Percentiles rank a stretch among this genome's conserved stretches.
Conservation (phyloP, 352 stramenopile species). For the Phytophthora colocasiae region DNA sequence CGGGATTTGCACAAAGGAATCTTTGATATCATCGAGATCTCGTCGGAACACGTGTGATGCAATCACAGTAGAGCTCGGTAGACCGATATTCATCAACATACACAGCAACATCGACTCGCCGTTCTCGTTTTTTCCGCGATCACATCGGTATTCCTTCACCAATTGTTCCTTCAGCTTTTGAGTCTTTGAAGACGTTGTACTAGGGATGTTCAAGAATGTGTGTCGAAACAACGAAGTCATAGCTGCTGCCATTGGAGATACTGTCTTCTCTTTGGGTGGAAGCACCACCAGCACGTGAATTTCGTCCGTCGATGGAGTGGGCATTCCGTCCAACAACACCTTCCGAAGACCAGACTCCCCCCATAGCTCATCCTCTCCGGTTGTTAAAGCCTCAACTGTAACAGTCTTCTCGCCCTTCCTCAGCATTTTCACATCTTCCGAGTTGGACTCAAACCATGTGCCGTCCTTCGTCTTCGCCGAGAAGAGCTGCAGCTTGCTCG, state of each 20-base stretch:
- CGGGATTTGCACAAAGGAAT: slow-evolving; percentile 12
- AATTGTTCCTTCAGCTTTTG: slow-evolving; percentile 17
- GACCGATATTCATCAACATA: slow-evolving; percentile 20
- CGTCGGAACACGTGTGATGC: slow-evolving; percentile 23
- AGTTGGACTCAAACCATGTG: too few relatives aligned
- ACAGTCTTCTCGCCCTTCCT: too few relatives aligned
- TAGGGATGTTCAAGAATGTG: slow-evolving; percentile 13
- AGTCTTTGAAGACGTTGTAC: slow-evolving; percentile 22
- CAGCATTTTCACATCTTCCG: too few relatives aligned
- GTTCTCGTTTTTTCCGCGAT: slow-evolving; percentile 10
- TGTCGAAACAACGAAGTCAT: neutral
- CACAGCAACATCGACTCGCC: slow-evolving; percentile 16
- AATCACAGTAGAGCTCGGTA: slow-evolving; percentile 23
- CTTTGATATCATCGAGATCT: slow-evolving; percentile 22
- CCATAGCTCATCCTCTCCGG: too few relatives aligned
- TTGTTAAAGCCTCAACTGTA: too few relatives aligned
- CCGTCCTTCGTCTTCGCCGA: too few relatives aligned
- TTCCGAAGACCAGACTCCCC: too few relatives aligned
- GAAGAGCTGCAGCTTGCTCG: too few relatives aligned
- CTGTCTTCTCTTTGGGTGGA: neutral
- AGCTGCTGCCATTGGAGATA: too few relatives aligned
- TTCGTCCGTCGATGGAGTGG: too few relatives aligned
- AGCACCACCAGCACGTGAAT: slow-evolving; percentile 3
- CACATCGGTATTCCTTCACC: slow-evolving; percentile 16
- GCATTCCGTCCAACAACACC: too few relatives aligned